These are phyloP conservation scores for Apiotrichum porosum DNA, from an alignment of 1,284 basidiomycete species.

Conservation along the genomic window DNA sequence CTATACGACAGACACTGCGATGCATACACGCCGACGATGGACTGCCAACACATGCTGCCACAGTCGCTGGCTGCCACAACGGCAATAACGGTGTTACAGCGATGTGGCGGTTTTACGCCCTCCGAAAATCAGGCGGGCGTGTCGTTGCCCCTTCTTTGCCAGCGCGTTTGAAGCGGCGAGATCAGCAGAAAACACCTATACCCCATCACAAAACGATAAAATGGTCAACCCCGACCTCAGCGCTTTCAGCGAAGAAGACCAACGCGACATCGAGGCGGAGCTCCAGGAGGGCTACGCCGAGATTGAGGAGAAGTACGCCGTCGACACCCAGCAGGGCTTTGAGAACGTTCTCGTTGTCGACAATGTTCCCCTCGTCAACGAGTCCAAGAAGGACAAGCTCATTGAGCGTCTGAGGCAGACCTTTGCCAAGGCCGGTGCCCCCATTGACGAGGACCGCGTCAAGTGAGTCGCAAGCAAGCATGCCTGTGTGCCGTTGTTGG, in stretches of 20 bases:
- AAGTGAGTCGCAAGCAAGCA: slow-evolving; percentile 38
- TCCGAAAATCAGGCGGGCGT: no score
- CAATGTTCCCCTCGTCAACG: slow-evolving; percentile 80
- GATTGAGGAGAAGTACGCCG: slow-evolving; percentile 81
- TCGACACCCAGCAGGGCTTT: slow-evolving; percentile 71
- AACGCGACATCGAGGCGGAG: slow-evolving; percentile 68
- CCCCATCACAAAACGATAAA: slow-evolving; percentile 1
- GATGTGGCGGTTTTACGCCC: no score
- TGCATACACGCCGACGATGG: no score
- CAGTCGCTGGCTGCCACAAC: no score
- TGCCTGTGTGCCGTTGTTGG: no score
- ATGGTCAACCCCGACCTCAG: slow-evolving; percentile 11
- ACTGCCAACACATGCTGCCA: no score
- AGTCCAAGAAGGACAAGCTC: slow-evolving; percentile 69
- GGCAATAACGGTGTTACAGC: no score
- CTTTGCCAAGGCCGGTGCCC: slow-evolving; percentile 71
- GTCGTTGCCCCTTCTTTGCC: no score
- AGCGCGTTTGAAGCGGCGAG: no score
- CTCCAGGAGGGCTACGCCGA: slow-evolving; percentile 63
- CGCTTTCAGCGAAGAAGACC: slow-evolving; percentile 47
- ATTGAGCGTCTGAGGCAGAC: slow-evolving; percentile 73
- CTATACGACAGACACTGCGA: no score
- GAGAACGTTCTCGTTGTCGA: slow-evolving; percentile 85
- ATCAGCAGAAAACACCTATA: no score
- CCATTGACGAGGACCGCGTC: slow-evolving; percentile 70